Percentiles rank a stretch among this genome's conserved stretches.
These are phyloP conservation scores for Jackrogersella multiformis DNA, from an alignment of 495 filamentous ascomycete genomes.

Conservation along the genomic window DNA sequence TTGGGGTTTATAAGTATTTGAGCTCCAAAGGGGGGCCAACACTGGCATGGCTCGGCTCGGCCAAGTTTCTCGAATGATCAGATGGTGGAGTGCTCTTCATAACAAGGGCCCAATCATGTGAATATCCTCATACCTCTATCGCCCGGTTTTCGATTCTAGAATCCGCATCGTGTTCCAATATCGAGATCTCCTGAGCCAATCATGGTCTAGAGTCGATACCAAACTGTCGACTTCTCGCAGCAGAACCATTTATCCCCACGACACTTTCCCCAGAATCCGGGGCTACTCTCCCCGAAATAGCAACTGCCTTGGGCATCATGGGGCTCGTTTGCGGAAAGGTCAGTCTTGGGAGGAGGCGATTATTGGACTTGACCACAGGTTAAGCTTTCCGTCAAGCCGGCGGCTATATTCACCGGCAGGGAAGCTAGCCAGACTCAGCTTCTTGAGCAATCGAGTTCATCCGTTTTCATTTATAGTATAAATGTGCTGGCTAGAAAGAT, in stretches of 20 bases:
- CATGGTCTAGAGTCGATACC: neutral
- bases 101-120: slow-evolving; percentile 12
- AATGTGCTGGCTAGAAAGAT: neutral
- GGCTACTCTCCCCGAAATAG: slow-evolving; percentile 20
- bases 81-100: slow-evolving; percentile 19
- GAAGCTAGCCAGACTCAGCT: neutral
- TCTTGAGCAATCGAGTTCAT: neutral
- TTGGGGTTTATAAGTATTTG: slow-evolving; percentile 17
- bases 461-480: neutral
- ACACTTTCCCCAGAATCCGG: slow-evolving; percentile 6
- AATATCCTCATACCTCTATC: neutral
- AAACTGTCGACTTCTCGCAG: slow-evolving; percentile 1
- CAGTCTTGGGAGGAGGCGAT: neutral
- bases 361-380: slow-evolving; percentile 8
- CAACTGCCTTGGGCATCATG: slow-evolving; percentile 18
- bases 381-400: slow-evolving; percentile 31
- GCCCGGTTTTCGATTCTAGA: slow-evolving; percentile 11
- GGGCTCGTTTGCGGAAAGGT: slow-evolving; percentile 23
- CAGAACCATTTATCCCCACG: neutral
- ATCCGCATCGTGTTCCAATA: slow-evolving; percentile 14
- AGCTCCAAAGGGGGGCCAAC: neutral
- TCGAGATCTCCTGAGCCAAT: slow-evolving; percentile 11
- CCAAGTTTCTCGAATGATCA: slow-evolving; percentile 18
- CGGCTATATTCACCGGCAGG: slow-evolving; percentile 34
- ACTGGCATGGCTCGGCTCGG: neutral